Conservation (phyloP, 768 basidiomycete species). For the Hortiboletus campestris region DNA sequence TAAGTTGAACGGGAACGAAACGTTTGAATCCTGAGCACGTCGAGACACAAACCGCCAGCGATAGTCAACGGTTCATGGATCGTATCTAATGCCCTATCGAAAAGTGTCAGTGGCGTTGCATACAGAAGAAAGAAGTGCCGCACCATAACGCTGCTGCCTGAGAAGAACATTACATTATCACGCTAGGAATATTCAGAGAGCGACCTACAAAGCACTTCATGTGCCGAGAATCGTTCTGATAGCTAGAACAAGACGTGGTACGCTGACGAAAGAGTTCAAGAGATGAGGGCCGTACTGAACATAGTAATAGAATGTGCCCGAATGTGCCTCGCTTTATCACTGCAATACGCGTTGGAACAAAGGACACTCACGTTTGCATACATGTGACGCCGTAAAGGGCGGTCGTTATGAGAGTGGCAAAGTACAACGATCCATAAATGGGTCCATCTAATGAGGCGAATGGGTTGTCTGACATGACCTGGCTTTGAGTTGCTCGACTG, state of each 20-base stretch:
- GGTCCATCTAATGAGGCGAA: background rate
- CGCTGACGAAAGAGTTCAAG: background rate
- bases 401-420: background rate
- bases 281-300: background rate
- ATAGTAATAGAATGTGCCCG: slow-evolving; percentile 10
- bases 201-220: slow-evolving; percentile 8
- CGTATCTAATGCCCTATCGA: slow-evolving; percentile 8
- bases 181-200: background rate
- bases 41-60: slow-evolving; percentile 5
- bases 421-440: background rate
- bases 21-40: no score
- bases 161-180: background rate
- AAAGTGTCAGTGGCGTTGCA: background rate
- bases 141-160: slow-evolving; percentile 15
- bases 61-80: slow-evolving; percentile 6
- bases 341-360: background rate
- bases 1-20: background rate
- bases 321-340: no score
- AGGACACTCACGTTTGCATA: slow-evolving; percentile 12
- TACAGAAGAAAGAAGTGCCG: no score
- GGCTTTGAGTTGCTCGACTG: background rate
- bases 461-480: background rate
- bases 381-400: slow-evolving; percentile 2
- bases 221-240: background rate
- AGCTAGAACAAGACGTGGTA: background rate